Evolutionary conservation across 2,329 filamentous ascomycete genomes (phyloP).

Genomic region (Aspergillus ochraceus): DNA sequence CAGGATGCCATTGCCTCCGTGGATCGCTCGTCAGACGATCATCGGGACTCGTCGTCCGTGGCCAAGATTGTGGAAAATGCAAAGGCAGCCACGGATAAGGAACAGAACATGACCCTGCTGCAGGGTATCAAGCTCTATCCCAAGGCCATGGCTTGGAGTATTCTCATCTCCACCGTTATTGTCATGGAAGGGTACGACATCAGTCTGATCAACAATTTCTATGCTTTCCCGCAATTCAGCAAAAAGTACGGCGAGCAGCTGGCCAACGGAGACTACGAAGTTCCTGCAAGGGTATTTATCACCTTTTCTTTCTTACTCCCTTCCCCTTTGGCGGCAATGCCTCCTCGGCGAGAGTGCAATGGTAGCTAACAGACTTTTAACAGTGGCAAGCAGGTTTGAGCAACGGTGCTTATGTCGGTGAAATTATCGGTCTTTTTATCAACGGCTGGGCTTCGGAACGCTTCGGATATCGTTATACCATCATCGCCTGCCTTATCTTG

Average conservation of each 20-base stretch:
- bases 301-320: not conserved
- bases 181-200: constrained; percentile 91
- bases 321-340: not conserved
- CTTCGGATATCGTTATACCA: constrained; percentile 54
- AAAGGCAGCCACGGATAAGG: constrained; percentile 45
- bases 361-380: constrained; percentile 17
- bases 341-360: not conserved
- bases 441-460: constrained; percentile 53
- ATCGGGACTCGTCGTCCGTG: constrained; percentile 23
- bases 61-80: constrained; percentile 42
- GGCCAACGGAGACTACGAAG: constrained; percentile 38
- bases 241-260: constrained; percentile 40
- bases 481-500: constrained; percentile 48
- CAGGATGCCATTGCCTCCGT: constrained; percentile 29
- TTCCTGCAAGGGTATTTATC: constrained; percentile 39
- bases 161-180: constrained; percentile 87
- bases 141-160: constrained; percentile 79
- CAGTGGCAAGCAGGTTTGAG: constrained; percentile 49
- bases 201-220: constrained; percentile 79
- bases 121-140: constrained; percentile 82
- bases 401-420: constrained; percentile 45
- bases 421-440: constrained; percentile 53
- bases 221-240: constrained; percentile 47
- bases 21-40: constrained; percentile 17
- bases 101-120: constrained; percentile 67